Evolutionary conservation across 2,329 filamentous ascomycete species (phyloP).

Genomic region (Juglanconis oblonga): DNA sequence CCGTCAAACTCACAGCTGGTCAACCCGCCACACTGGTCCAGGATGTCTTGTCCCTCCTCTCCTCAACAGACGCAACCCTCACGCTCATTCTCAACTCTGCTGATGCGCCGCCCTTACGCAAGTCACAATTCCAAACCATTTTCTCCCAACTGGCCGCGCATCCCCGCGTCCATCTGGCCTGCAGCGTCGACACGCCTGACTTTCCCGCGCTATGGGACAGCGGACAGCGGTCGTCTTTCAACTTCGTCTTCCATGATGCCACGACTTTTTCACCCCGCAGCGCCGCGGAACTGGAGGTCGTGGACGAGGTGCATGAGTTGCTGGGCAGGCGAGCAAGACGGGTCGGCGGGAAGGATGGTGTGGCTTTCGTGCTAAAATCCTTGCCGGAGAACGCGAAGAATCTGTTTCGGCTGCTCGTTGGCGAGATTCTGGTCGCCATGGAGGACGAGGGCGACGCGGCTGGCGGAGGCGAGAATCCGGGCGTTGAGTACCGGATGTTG

Average conservation of each 20-base stretch:
- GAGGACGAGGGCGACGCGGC: constrained; percentile 53
- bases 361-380: constrained; percentile 85
- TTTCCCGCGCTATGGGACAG: constrained; percentile 90
- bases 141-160: constrained; percentile 76
- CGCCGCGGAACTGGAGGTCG: constrained; percentile 71
- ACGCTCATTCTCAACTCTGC: constrained; percentile 82
- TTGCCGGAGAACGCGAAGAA: constrained; percentile 89
- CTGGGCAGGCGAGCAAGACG: constrained; percentile 77
- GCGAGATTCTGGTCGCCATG: constrained; percentile 73
- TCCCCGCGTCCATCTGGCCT: constrained; percentile 67
- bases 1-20: constrained; percentile 50
- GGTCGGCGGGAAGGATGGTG: constrained; percentile 85
- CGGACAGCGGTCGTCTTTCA: constrained; percentile 75
- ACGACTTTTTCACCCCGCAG: constrained; percentile 78
- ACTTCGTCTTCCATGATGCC: constrained; percentile 88
- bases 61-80: constrained; percentile 46
- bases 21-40: constrained; percentile 69
- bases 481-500: constrained; percentile 84
- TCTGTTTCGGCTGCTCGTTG: constrained; percentile 79
- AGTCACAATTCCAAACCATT: constrained; percentile 64
- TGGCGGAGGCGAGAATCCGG: constrained; percentile 54
- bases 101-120: constrained; percentile 75
- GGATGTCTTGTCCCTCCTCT: constrained; percentile 60
- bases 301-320: constrained; percentile 86
- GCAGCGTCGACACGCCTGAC: constrained; percentile 83